Percentiles rank a stretch among this genome's conserved stretches.
Conservation (phyloP, 768 basidiomycete species). For the Boletus speciosus region DNA sequence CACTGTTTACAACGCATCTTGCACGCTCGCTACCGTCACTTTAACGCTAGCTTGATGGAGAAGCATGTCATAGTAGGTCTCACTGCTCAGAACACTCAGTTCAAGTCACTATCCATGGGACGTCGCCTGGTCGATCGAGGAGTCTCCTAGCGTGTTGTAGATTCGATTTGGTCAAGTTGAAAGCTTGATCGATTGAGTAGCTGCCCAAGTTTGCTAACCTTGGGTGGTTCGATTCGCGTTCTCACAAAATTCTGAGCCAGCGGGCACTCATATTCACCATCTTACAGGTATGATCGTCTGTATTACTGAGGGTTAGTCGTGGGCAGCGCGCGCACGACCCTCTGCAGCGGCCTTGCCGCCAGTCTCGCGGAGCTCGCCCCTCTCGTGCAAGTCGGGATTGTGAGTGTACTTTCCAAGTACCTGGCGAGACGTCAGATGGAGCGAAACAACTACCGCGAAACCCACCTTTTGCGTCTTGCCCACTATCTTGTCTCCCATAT, state of each 20-base stretch:
- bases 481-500: constrained; percentile 48
- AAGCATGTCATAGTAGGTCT: no score
- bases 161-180: neutral
- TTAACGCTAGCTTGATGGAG: no score
- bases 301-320: constrained; percentile 29
- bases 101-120: no score
- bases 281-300: neutral
- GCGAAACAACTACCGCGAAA: neutral
- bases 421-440: constrained; percentile 26
- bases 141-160: neutral
- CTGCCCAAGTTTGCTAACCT: no score
- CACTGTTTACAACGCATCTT: no score
- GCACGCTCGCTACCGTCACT: no score
- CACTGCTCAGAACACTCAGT: neutral
- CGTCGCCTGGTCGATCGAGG: neutral
- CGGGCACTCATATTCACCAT: neutral
- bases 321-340: constrained; percentile 40
- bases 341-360: constrained; percentile 47
- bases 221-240: no score
- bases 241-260: neutral
- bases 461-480: constrained; percentile 58
- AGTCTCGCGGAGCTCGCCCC: constrained; percentile 52
- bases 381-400: constrained; percentile 52
- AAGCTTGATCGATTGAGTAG: neutral
- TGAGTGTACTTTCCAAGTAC: constrained; percentile 46